A percentile compares a stretch with the other conserved stretches of the same genome.
Conservation (phyloP, 2,329 filamentous ascomycete genomes). For the Aureobasidium melanogenum region DNA sequence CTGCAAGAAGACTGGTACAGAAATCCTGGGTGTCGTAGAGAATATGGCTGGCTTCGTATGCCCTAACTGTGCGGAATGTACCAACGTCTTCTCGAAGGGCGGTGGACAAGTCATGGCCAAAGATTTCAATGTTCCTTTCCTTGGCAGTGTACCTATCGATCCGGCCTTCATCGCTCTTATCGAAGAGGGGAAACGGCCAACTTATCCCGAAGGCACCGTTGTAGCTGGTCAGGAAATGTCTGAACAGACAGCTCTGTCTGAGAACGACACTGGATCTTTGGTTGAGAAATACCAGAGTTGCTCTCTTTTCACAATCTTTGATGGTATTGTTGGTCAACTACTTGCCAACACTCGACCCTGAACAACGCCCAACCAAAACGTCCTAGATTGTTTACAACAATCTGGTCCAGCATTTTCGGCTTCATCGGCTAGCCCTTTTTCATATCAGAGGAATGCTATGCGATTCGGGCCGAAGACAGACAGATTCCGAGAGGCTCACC, state of each 20-base stretch:
- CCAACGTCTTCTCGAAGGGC: conserved; percentile 85
- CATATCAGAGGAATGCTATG: neutral
- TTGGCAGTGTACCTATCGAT: conserved; percentile 86
- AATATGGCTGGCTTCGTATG: conserved; percentile 96
- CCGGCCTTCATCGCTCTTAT: conserved; percentile 82
- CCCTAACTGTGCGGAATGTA: conserved; percentile 68
- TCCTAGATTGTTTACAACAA: neutral
- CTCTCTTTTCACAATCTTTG: conserved; percentile 61
- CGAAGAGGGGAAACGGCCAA: conserved; percentile 60
- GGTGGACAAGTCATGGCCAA: conserved; percentile 82
- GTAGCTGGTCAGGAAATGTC: conserved; percentile 47
- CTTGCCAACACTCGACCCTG: conserved; percentile 1
- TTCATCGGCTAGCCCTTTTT: neutral
- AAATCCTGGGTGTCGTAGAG: conserved; percentile 81
- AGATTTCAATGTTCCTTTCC: conserved; percentile 74
- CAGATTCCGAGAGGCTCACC: neutral
- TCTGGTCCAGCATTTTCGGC: neutral
- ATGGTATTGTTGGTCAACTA: conserved; percentile 43
- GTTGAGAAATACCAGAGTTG: conserved; percentile 66
- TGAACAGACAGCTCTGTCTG: conserved; percentile 17
- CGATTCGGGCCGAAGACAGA: neutral
- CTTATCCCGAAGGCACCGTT: conserved; percentile 60
- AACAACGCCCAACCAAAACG: neutral
- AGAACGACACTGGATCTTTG: conserved; percentile 38
- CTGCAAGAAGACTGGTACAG: conserved; percentile 72